Evolutionary conservation across 495 filamentous ascomycete species (phyloP), one percentile per base, ranked within the genome.

Genomic region (Hyaloscypha hepaticicola): DNA sequence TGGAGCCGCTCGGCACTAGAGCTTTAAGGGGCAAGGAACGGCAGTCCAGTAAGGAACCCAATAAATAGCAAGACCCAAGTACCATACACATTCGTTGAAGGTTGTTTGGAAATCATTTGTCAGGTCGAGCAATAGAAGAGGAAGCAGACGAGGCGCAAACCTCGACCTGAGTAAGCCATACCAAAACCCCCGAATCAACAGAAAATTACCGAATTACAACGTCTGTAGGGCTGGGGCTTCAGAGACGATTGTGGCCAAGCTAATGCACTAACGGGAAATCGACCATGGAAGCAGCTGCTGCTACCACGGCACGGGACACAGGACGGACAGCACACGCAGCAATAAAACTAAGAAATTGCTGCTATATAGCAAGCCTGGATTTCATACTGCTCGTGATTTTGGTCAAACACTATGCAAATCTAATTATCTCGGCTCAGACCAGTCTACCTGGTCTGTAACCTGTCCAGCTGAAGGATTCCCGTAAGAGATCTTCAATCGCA

Each of bases 391-490:
- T 53, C 50, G 22, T 53, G 11, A 53, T 53, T 53, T 53, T 53
- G 2, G 5, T 19, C 22, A 7, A 9, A 53, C 19, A n/a, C 25
- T 56, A 34, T 33, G 24, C 24, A 28, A 1, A 25, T 3, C 56
- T 45, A 21, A 56, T 63, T 61, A 70, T 51, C 33, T 64, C 3
- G 92, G 91, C 75, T 99, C 95, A 56, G 88, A 85, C 95, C 95
- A 99, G 79, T 97, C 93, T 63, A 97, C 93, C 77, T 97, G 92
- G 69, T 99, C 96, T 70, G 87, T 90, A 8, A 96, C 85, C 57
- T 87, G 79, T 27, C 84, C 82, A n/a, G 78, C 81, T 27, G 85
- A 82, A 58, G 88, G 87, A 68, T 86, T 89, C 41, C 83, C 79
- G 76, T 90, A 97, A 57, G 85, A 86, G 70, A 99, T 83, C 78